Evolutionary conservation across 2,329 filamentous ascomycete genomes (phyloP).

Genomic region (Ophiognomonia clavigignenti-juglandacearum): DNA sequence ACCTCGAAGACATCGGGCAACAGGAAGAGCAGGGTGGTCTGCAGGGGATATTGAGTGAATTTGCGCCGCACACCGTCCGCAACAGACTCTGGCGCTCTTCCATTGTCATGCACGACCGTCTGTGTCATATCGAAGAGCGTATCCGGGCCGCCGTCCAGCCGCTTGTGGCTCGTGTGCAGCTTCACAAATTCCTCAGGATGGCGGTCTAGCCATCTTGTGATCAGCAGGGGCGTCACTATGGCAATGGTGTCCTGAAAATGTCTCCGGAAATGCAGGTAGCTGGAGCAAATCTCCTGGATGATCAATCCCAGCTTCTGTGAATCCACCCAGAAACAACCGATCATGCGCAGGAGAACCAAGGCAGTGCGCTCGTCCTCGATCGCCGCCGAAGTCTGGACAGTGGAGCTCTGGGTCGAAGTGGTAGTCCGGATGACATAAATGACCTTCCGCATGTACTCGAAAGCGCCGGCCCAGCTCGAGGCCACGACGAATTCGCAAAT

Average conservation of each 20-base stretch:
- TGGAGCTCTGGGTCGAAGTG: constrained; percentile 32
- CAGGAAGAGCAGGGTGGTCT: constrained; percentile 57
- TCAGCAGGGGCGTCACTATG: constrained; percentile 56
- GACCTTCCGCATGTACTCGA: constrained; percentile 52
- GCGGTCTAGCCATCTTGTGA: constrained; percentile 62
- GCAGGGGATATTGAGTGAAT: constrained; percentile 55
- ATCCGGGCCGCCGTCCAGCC: constrained; percentile 61
- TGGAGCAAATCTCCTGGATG: constrained; percentile 62
- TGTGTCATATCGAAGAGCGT: constrained; percentile 66
- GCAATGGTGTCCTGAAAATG: constrained; percentile 60
- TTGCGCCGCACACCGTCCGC: constrained; percentile 53
- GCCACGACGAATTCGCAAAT: constrained; percentile 62
- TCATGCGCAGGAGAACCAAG: constrained; percentile 51
- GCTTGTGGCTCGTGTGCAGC: constrained; percentile 54
- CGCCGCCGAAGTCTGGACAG: constrained; percentile 31
- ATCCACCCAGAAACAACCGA: constrained; percentile 63
- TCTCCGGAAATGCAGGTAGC: constrained; percentile 62
- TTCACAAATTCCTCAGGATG: constrained; percentile 61
- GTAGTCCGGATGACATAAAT: constrained; percentile 46
- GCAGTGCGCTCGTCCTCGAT: constrained; percentile 48
- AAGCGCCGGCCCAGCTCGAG: constrained; percentile 56
- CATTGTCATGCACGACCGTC: constrained; percentile 34
- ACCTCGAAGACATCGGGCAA: constrained; percentile 67
- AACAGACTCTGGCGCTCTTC: constrained; percentile 13
- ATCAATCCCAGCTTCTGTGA: constrained; percentile 54